A percentile compares a stretch with the other conserved stretches of the same genome.
Conservation (phyloP, 345 rosid species). For the Arabis hirsuta region DNA sequence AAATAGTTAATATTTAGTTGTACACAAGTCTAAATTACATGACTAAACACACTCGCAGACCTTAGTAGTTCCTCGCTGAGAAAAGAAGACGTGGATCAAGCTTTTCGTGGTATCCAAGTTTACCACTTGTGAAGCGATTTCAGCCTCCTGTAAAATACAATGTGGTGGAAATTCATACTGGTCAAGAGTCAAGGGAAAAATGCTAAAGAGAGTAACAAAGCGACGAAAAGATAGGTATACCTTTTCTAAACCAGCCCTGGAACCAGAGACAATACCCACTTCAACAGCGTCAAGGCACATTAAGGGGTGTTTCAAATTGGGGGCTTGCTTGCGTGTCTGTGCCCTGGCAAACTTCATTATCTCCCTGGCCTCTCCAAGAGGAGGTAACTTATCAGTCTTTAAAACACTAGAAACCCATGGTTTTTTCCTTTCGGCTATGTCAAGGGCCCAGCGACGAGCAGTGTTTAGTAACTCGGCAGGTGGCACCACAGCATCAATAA, state of each 20-base stretch:
- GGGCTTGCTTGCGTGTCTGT: slow-evolving; percentile 76
- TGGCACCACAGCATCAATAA: slow-evolving; percentile 78
- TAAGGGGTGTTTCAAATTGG: slow-evolving; percentile 80
- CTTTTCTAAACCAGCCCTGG: slow-evolving; percentile 84
- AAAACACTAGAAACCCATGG: slow-evolving; percentile 88
- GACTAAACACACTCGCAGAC: slow-evolving; percentile 43
- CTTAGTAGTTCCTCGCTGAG: slow-evolving; percentile 90
- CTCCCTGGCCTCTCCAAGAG: slow-evolving; percentile 92
- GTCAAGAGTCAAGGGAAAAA: slow-evolving; percentile 2
- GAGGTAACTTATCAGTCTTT: slow-evolving; percentile 77
- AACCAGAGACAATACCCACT: slow-evolving; percentile 82
- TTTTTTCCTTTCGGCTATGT: slow-evolving; percentile 66
- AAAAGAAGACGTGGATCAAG: slow-evolving; percentile 87
- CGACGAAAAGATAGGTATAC: slow-evolving; percentile 42
- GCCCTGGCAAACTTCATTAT: slow-evolving; percentile 81
- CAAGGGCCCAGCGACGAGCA: slow-evolving; percentile 89
- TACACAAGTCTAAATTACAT: slow-evolving; percentile 20
- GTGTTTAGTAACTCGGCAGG: slow-evolving; percentile 61
- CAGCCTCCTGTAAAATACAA: slow-evolving; percentile 67
- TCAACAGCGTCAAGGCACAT: slow-evolving; percentile 87
- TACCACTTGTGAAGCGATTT: slow-evolving; percentile 63
- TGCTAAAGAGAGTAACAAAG: slow-evolving; percentile 16
- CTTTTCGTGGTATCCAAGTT: slow-evolving; percentile 73
- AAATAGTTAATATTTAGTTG: slow-evolving; percentile 11
- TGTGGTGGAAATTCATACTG: slow-evolving; percentile 5